Conservation (phyloP, 1,284 basidiomycete genomes). For the Marasmius fiardii region DNA sequence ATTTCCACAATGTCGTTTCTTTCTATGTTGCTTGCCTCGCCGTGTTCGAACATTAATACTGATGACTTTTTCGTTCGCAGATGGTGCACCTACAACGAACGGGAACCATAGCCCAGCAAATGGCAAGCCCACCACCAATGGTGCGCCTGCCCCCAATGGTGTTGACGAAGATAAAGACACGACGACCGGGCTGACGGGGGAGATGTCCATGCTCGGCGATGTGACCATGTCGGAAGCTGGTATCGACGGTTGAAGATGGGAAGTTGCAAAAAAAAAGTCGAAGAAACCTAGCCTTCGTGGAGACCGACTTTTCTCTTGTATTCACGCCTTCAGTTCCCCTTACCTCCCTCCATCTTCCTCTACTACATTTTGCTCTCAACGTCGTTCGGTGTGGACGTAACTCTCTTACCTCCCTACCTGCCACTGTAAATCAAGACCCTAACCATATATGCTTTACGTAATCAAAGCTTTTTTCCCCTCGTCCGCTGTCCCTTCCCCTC, state of each 20-base stretch:
- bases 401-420: background rate
- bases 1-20: no score
- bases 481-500: no score
- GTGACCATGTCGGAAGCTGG: conserved; percentile 44
- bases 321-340: background rate
- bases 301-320: background rate
- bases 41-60: background rate
- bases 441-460: background rate
- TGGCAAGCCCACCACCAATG: background rate
- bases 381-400: no score
- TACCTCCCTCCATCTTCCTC: background rate
- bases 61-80: background rate
- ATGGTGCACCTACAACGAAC: background rate
- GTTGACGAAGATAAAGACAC: conserved; percentile 14
- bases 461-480: background rate
- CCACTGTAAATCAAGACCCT: no score
- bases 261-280: background rate
- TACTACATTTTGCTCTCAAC: background rate
- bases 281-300: background rate
- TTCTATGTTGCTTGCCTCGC: no score
- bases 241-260: background rate
- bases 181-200: conserved; percentile 20
- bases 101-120: conserved; percentile 6
- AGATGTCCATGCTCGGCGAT: conserved; percentile 36
- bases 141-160: conserved; percentile 19